Conservation (phyloP, 768 basidiomycete species). For the Russula virescens region DNA sequence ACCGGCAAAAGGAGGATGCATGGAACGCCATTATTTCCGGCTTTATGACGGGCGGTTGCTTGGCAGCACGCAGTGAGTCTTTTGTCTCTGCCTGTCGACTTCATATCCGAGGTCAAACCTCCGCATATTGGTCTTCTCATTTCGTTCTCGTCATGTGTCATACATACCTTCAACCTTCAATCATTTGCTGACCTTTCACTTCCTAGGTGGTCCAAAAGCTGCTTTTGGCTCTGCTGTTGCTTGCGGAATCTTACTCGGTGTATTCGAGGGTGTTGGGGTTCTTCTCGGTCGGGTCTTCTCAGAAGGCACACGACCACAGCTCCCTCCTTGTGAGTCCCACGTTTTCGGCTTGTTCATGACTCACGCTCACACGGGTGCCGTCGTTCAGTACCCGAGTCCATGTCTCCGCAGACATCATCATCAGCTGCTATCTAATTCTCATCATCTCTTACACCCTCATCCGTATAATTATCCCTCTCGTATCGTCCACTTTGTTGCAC, state of each 20-base stretch:
- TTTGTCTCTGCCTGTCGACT: slow-evolving; percentile 2
- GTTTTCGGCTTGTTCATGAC: background rate
- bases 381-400: slow-evolving; percentile 18
- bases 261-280: slow-evolving; percentile 94
- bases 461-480: background rate
- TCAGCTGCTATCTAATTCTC: slow-evolving; percentile 14
- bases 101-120: background rate
- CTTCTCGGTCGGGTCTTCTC: slow-evolving; percentile 84
- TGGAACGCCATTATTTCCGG: slow-evolving; percentile 99
- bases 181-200: background rate
- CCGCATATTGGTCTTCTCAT: background rate
- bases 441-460: background rate
- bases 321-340: slow-evolving; percentile 62
- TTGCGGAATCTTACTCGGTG: slow-evolving; percentile 92
- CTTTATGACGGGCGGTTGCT: slow-evolving; percentile 96
- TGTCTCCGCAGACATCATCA: slow-evolving; percentile 19
- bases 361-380: background rate
- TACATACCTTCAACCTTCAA: background rate
- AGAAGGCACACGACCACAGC: slow-evolving; percentile 72
- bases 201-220: slow-evolving; percentile 81
- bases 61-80: slow-evolving; percentile 86
- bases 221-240: slow-evolving; percentile 91
- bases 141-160: background rate
- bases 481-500: background rate
- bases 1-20: slow-evolving; percentile 94